Percentiles rank a stretch among this genome's conserved stretches.
phyloP scores from a whole-genome alignment of 805 yeast genomes.

The Kuraishia piskuri region DNA sequence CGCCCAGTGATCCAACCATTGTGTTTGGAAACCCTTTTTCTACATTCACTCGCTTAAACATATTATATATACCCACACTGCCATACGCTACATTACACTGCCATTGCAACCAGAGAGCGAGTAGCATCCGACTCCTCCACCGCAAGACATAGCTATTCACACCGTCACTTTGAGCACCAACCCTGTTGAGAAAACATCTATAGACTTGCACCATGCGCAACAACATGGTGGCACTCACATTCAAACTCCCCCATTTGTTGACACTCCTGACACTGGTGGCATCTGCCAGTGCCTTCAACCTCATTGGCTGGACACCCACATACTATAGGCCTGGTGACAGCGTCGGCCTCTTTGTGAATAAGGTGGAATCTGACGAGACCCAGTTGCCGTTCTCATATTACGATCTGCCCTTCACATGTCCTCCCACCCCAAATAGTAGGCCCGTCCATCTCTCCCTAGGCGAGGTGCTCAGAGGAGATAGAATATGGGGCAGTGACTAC shows the following conservation, averaged over 20 bases:
- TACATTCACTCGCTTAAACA: too few species aligned
- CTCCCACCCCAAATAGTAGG: constrained; percentile 43
- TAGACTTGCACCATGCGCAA: background rate
- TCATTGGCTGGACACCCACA: constrained; percentile 22
- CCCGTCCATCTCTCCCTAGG: constrained; percentile 65
- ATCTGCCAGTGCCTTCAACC: background rate
- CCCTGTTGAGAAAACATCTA: background rate
- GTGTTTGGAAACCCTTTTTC: too few species aligned
- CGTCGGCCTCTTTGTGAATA: constrained; percentile 66
- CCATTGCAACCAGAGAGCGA: too few species aligned
- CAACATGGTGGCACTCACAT: background rate
- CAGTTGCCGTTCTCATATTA: constrained; percentile 72
- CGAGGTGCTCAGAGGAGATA: constrained; percentile 73
- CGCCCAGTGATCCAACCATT: too few species aligned
- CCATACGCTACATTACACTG: too few species aligned
- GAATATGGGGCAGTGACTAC: constrained; percentile 71
- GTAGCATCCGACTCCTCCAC: too few species aligned
- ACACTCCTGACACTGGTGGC: background rate
- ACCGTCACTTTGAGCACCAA: too few species aligned
- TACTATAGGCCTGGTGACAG: constrained; percentile 42
- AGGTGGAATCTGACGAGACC: constrained; percentile 69
- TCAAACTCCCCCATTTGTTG: background rate
- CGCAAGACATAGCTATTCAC: too few species aligned
- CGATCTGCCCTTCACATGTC: constrained; percentile 75
- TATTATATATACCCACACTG: too few species aligned